Base-by-base conservation (phyloP, 371 early-diverging fungal species). In the Lichtheimia hyalospora region DNA sequence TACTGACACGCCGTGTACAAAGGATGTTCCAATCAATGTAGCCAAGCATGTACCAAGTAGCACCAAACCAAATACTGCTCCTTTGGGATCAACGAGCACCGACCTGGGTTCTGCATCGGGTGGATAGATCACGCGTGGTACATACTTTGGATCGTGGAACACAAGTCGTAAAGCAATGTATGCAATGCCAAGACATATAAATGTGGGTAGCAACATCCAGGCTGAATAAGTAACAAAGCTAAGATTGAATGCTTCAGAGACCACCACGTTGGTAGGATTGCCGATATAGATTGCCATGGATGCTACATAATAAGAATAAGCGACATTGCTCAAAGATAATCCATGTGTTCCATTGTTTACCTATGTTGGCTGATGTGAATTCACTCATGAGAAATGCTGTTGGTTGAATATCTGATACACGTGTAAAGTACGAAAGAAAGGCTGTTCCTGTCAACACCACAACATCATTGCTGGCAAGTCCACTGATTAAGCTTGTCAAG, bases 221-320 rank as follows among this genome's bases (percentile, higher is more conserved):
- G 89, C 89, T 1, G 91, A 86, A 62, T 92, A 94, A 34, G 74
- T 74, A 15, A 90, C 62, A 52, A 92, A 91, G 7, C 78, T 83
- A 46, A 94, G 86, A 18, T 70, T 68, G 63, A 84, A 91, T 0
- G 94, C 92, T 67, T 90, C 87, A 10, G 91, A 83, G 3, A 89
- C 91, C 13, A 94, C 84, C 2, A 94, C 89, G 57, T 94, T 94
- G 1, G 93, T 92, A 15, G 92, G 88, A 59, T 94, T 94, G 34
- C 92, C 92, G 56, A 94, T 89, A 61, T 89, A 92, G 10, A 94
- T 68, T 0, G 88, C 87, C 91, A 92, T 92, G 15, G 88, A 87
- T 5, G 92, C 91, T 73, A 66, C 24, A 20, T 0, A 20, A 27
- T 27, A 27, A 27, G 6, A 20, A 27, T 15, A 2, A 43, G 21